Conservation (phyloP, 1,139 yeast genomes). For the Yamadazyma friedrichii region DNA sequence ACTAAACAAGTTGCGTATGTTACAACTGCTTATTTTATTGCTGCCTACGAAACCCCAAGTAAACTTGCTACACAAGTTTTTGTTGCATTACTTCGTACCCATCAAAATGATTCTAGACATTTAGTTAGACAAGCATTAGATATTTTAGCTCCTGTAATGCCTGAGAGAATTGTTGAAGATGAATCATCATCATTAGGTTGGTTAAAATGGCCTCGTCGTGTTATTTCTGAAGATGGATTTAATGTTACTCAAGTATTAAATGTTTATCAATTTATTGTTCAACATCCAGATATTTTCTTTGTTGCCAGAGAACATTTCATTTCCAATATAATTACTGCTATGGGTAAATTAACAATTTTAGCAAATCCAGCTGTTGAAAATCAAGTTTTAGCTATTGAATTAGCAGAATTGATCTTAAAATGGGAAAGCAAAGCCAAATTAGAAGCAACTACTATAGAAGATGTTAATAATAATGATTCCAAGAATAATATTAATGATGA, state of each 20-base stretch:
- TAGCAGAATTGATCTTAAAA: constrained; percentile 77
- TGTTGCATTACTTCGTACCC: constrained; percentile 82
- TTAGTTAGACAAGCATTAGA: constrained; percentile 88
- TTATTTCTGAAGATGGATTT: constrained; percentile 85
- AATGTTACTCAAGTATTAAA: constrained; percentile 81
- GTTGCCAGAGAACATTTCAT: constrained; percentile 87
- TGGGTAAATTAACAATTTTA: constrained; percentile 86
- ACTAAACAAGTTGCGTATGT: constrained; percentile 94
- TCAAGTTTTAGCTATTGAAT: constrained; percentile 81
- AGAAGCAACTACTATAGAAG: constrained; percentile 14
- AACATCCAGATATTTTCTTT: constrained; percentile 81
- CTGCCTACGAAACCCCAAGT: constrained; percentile 86
- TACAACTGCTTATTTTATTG: constrained; percentile 81
- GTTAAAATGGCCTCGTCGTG: constrained; percentile 95
- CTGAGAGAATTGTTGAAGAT: constrained; percentile 58
- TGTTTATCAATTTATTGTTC: constrained; percentile 86
- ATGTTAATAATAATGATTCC: constrained; percentile 12
- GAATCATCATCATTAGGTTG: constrained; percentile 68
- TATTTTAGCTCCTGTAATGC: constrained; percentile 84
- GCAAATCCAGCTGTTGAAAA: constrained; percentile 81
- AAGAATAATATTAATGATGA: constrained; percentile 19
- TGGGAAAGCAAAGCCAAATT: constrained; percentile 70
- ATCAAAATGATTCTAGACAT: constrained; percentile 80
- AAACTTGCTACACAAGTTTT: constrained; percentile 90
- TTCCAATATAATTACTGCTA: constrained; percentile 87